phyloP scores from a whole-genome alignment of 1,284 basidiomycete genomes.

The Sanghuangporus sanghuang region DNA sequence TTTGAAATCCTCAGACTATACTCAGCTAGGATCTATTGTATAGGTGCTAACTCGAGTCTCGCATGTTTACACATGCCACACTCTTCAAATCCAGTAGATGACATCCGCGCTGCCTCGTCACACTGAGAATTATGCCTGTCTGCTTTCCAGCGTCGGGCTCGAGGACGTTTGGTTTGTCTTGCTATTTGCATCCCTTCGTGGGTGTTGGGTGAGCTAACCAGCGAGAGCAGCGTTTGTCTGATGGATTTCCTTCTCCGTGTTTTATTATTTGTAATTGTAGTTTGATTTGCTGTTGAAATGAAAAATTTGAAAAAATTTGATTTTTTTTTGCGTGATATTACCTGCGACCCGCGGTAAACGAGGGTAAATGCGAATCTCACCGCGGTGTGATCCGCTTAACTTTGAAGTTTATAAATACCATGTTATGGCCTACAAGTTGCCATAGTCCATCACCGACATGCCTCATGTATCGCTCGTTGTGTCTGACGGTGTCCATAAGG shows the following conservation, averaged over 20 bases:
- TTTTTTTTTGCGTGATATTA: background rate
- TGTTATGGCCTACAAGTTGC: background rate
- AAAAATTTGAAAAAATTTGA: background rate
- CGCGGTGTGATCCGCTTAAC: background rate
- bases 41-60: slow-evolving; percentile 86
- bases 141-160: slow-evolving; percentile 34
- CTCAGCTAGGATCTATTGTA: slow-evolving; percentile 87
- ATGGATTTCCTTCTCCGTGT: slow-evolving; percentile 54
- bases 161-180: slow-evolving; percentile 65
- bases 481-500: slow-evolving; percentile 18
- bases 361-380: no score
- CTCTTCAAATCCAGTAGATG: slow-evolving; percentile 79
- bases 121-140: slow-evolving; percentile 55
- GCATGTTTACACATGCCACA: slow-evolving; percentile 83
- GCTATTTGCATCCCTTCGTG: slow-evolving; percentile 33
- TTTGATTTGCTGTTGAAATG: background rate
- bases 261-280: background rate
- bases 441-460: slow-evolving; percentile 1
- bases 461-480: slow-evolving; percentile 13
- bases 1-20: slow-evolving; percentile 63
- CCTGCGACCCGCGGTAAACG: no score
- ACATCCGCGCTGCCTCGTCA: slow-evolving; percentile 64
- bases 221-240: slow-evolving; percentile 72
- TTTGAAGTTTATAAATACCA: background rate
- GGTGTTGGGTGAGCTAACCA: slow-evolving; percentile 36